Conservation (phyloP, 2,329 filamentous ascomycete genomes). For the Clarireedia hainanense region DNA sequence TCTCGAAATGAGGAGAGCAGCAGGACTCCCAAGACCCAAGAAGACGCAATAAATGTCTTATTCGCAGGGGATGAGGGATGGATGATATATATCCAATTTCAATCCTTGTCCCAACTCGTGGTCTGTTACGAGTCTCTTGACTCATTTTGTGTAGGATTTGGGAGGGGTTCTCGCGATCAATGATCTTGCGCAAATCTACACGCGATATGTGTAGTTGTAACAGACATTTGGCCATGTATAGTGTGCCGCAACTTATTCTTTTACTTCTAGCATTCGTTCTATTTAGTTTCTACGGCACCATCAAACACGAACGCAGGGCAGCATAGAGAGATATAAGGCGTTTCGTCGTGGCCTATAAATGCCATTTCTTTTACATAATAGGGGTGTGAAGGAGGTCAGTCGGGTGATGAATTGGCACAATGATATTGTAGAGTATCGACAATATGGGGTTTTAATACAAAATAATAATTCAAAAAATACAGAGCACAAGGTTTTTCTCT, state of each 20-base stretch:
- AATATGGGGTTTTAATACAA: too few relatives aligned
- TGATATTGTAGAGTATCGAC: too few relatives aligned
- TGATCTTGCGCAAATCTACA: slow-evolving; percentile 5
- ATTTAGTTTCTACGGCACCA: neutral
- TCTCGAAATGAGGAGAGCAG: slow-evolving; percentile 50
- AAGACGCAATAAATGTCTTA: slow-evolving; percentile 21
- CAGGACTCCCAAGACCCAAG: slow-evolving; percentile 44
- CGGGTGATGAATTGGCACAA: neutral
- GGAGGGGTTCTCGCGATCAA: neutral
- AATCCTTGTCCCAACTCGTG: neutral
- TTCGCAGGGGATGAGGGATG: neutral
- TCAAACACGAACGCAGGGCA: neutral
- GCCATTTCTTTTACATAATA: neutral
- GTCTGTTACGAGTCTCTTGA: slow-evolving; percentile 7
- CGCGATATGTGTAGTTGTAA: slow-evolving; percentile 3
- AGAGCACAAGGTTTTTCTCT: too few relatives aligned
- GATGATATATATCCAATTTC: neutral
- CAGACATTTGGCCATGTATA: slow-evolving; percentile 8
- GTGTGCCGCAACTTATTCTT: neutral
- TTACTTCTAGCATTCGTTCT: neutral
- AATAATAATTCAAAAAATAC: too few relatives aligned
- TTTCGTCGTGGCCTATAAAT: neutral
- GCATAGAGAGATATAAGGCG: neutral
- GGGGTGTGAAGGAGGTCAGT: neutral
- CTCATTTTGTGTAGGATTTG: slow-evolving; percentile 7